Evolutionary conservation across 176 grass and related monocot species (phyloP).

Genomic region (Alopecurus myosuroides): DNA sequence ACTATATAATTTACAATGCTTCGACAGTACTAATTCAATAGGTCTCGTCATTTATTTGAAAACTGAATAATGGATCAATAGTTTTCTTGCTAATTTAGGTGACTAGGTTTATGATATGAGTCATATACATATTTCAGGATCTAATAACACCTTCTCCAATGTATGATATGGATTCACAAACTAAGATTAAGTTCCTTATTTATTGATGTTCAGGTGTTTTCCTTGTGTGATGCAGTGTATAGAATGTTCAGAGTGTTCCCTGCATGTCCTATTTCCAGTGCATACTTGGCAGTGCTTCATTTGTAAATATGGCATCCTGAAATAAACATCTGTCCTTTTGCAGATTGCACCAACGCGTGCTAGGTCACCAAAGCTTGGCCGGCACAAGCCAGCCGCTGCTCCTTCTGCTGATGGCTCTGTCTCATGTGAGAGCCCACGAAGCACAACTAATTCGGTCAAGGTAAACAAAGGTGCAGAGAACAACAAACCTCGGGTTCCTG

Average conservation of each 20-base stretch:
- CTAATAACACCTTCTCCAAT: neutral
- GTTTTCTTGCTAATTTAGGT: neutral
- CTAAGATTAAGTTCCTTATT: slow-evolving; percentile 7
- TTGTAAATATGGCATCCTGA: slow-evolving; percentile 8
- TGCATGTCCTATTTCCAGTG: neutral
- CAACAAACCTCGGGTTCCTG: slow-evolving; percentile 26
- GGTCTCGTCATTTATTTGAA: neutral
- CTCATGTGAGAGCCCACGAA: slow-evolving; percentile 48
- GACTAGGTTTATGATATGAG: neutral
- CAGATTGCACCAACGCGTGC: slow-evolving; percentile 93
- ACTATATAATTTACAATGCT: neutral
- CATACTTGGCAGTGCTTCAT: neutral
- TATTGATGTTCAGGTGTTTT: neutral
- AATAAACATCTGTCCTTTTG: slow-evolving; percentile 24
- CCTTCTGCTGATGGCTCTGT: slow-evolving; percentile 51
- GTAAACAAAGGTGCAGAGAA: slow-evolving; percentile 36
- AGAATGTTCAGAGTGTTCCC: neutral
- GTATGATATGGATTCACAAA: neutral
- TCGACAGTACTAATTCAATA: neutral
- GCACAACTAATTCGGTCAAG: slow-evolving; percentile 27
- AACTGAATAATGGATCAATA: neutral
- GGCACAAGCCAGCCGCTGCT: slow-evolving; percentile 56
- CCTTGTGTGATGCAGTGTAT: neutral
- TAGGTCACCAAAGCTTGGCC: slow-evolving; percentile 89
- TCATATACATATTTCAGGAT: neutral